Evolutionary conservation across 1,284 basidiomycete genomes (phyloP).

Genomic region (Mycena citricolor): DNA sequence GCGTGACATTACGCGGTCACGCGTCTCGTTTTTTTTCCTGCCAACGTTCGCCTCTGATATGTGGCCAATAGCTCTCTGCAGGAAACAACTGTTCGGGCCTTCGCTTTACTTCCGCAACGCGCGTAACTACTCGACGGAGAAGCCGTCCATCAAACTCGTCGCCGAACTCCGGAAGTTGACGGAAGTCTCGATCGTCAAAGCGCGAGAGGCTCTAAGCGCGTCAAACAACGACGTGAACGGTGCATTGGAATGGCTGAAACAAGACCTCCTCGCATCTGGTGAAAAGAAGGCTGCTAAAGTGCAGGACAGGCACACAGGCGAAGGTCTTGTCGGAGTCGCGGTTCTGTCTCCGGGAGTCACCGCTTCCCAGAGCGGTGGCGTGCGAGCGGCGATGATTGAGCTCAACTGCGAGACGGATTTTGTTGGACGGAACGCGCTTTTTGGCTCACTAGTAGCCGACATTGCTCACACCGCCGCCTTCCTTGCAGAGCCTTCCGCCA

Average conservation of each 20-base stretch:
- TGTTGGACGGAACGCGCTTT: conserved; percentile 86
- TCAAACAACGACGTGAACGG: conserved; percentile 73
- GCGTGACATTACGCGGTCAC: background rate
- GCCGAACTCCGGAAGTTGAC: conserved; percentile 82
- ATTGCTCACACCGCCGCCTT: conserved; percentile 89
- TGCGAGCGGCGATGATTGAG: conserved; percentile 87
- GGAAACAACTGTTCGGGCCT: too few relatives aligned
- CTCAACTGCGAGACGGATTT: conserved; percentile 98
- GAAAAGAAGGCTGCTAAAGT: conserved; percentile 86
- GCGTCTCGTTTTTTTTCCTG: conserved; percentile 12
- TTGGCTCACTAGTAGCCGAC: conserved; percentile 74
- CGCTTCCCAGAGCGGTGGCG: conserved; percentile 39
- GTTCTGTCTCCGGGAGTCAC: conserved; percentile 51
- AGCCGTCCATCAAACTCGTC: conserved; percentile 71
- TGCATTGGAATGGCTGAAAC: conserved; percentile 81
- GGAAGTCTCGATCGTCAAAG: conserved; percentile 83
- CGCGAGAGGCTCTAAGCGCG: conserved; percentile 81
- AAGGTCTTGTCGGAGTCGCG: conserved; percentile 80
- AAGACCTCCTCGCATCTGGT: conserved; percentile 70
- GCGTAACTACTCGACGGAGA: conserved; percentile 42
- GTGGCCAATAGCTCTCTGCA: too few relatives aligned
- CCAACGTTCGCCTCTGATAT: too few relatives aligned
- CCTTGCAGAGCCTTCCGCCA: conserved; percentile 54
- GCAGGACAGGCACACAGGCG: conserved; percentile 65
- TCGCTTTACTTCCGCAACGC: too few relatives aligned